phyloP scores from a whole-genome alignment of 2,329 filamentous ascomycete genomes.

The Pseudogymnoascus destructans region DNA sequence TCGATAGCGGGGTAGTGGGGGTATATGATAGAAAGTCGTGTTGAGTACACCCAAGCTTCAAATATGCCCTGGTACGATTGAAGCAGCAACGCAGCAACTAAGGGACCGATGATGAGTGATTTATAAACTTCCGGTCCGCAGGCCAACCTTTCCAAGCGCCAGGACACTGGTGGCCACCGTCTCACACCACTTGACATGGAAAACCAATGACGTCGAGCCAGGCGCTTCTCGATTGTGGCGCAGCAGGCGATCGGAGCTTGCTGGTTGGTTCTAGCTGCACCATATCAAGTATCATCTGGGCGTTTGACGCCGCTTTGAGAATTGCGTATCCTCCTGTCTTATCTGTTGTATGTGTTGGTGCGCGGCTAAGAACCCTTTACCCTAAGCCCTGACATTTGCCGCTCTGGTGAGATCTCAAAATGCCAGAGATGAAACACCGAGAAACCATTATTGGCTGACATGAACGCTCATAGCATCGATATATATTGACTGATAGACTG shows the following conservation, averaged over 20 bases:
- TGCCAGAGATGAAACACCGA: not conserved
- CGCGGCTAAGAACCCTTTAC: slow-evolving; percentile 2
- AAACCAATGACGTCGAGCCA: slow-evolving; percentile 2
- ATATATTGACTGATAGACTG: not conserved
- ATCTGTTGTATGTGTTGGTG: not conserved
- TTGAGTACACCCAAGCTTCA: slow-evolving; percentile 7
- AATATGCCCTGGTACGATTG: not conserved
- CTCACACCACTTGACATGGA: slow-evolving; percentile 5
- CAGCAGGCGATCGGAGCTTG: slow-evolving; percentile 7
- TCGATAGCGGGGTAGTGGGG: slow-evolving; percentile 8
- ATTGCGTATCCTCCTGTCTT: not conserved
- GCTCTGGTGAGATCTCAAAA: not conserved
- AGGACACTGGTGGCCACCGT: not conserved
- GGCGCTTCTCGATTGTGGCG: slow-evolving; percentile 7
- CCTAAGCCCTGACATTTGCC: not conserved
- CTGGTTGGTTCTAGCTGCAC: not conserved
- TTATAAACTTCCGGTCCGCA: not conserved
- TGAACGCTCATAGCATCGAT: not conserved
- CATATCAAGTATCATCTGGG: slow-evolving; percentile 3
- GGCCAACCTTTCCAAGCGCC: slow-evolving; percentile 2
- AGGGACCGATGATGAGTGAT: not conserved
- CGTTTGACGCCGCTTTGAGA: not conserved
- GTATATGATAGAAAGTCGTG: not conserved
- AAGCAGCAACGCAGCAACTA: not conserved
- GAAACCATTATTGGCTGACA: not conserved